Base-by-base conservation (phyloP, 192 early-diverging fungal genomes). In the Blastocladiella britannica region DNA sequence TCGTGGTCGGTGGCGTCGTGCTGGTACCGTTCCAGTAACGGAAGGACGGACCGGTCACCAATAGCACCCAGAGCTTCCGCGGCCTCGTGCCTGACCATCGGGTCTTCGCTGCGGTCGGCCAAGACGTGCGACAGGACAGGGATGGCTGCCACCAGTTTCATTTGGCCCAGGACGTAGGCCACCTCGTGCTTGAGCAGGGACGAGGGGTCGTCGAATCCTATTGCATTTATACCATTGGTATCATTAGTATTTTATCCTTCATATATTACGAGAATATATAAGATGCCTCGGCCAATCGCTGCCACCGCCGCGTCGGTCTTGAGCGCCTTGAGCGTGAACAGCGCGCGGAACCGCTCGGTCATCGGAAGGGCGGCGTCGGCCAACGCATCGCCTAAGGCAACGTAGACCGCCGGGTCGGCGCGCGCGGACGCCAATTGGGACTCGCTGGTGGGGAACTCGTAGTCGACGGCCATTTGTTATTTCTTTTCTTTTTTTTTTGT, bases 61-160 rank as follows among this genome's bases (percentile, higher is more conserved):
- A 97, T 87, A 4, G 94, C 94, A 24, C 89, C 91, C 55, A 97
- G 68, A 1, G 94, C 91, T 69, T 97, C 94, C 8, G 90, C 94
- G 25, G 92, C 90, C 76, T 97, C 94, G 65, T 97, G 94, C 4
- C 94, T 78, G 53, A 95, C 92, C 94, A 97, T 97, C 29, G 82
- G 82, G 61, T 91, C 85, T 62, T 92, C 78, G 20, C 66, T 61
- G 55, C 62, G 66, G 51, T 79, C 63, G n/a, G 68, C 73, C 59
- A 97, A 71, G 8, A 92, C 85, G 25, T 60, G 57, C 43, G 66
- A 60, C 5, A 97, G 73, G 20, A 75, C 68, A 0, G 72, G 72
- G 47, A 90, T 82, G 15, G 94, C 91, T 9, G 72, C 65, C 22
- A 72, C 71, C 64, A 88, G 87, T 62, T 81, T 77, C 80, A 91